Percentiles rank a stretch among this genome's conserved stretches.
Conservation (phyloP, 345 rosid genomes). For the Brassica cretica region DNA sequence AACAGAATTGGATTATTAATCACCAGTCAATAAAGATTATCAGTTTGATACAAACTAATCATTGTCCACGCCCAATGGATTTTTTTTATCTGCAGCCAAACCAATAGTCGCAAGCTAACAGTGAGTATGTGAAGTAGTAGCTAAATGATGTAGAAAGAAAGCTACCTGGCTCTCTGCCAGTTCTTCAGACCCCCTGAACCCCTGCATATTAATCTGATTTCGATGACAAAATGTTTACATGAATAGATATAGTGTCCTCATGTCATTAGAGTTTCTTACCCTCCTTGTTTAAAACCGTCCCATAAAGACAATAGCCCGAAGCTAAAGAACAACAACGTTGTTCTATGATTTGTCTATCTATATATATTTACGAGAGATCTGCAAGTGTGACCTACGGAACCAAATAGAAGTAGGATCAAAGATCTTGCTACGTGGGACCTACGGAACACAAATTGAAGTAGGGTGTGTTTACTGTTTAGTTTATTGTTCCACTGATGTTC, state of each 20-base stretch:
- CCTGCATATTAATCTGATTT: constrained; percentile 25
- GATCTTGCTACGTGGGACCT: too few relatives aligned
- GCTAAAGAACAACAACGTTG: constrained; percentile 77
- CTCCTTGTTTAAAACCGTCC: constrained; percentile 71
- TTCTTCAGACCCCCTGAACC: constrained; percentile 53
- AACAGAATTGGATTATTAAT: constrained; percentile 5
- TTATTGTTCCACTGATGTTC: not conserved
- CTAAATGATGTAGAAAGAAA: too few relatives aligned
- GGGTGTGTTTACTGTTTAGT: not conserved
- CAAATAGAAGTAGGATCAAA: too few relatives aligned
- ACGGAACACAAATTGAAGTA: not conserved
- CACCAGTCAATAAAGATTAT: not conserved
- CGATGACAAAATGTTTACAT: not conserved
- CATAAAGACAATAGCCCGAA: constrained; percentile 90
- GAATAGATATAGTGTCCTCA: not conserved
- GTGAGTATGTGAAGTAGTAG: constrained; percentile 25
- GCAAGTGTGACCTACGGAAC: constrained; percentile 16
- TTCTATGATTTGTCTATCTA: constrained; percentile 66
- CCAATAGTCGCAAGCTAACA: constrained; percentile 89
- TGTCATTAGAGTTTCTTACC: constrained; percentile 47
- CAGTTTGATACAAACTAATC: constrained; percentile 1
- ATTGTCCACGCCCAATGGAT: constrained; percentile 72
- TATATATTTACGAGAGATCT: constrained; percentile 78
- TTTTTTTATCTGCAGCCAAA: constrained; percentile 89
- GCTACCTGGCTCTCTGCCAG: constrained; percentile 24